These are phyloP conservation scores for Fusarium sp. DNA, from an alignment of 2,329 filamentous ascomycete species.

Conservation along the genomic window DNA sequence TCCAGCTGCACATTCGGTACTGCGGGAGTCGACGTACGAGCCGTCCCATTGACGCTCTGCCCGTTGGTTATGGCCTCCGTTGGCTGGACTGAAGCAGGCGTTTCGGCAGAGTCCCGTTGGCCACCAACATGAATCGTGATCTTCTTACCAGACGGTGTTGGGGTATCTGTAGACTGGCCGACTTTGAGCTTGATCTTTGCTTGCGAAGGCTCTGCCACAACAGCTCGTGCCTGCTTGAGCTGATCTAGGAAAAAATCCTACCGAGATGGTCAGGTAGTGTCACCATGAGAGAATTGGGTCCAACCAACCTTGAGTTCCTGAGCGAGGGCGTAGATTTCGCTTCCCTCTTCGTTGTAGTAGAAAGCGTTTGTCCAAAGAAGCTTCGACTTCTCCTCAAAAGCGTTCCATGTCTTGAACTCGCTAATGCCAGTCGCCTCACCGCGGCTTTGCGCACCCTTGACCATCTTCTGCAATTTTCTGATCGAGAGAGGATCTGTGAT, in stretches of 20 bases:
- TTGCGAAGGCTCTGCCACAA: conserved; percentile 77
- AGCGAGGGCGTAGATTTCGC: conserved; percentile 82
- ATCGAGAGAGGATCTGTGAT: conserved; percentile 86
- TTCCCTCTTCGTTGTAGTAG: conserved; percentile 92
- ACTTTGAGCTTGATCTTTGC: conserved; percentile 87
- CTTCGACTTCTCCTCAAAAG: conserved; percentile 83
- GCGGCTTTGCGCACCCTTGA: conserved; percentile 78
- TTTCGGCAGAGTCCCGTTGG: conserved; percentile 65
- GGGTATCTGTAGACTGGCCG: conserved; percentile 58
- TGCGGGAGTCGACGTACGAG: conserved; percentile 35
- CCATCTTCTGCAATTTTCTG: conserved; percentile 79
- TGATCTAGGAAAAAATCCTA: conserved; percentile 77
- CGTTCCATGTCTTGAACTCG: conserved; percentile 84
- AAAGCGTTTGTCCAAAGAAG: conserved; percentile 90
- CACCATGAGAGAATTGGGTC: neutral
- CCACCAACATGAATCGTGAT: conserved; percentile 79
- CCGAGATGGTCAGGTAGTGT: conserved; percentile 20
- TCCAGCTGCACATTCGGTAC: conserved; percentile 46
- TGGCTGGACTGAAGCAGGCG: conserved; percentile 55
- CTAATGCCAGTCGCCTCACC: conserved; percentile 71
- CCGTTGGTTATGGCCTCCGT: conserved; percentile 39
- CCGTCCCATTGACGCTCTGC: conserved; percentile 35
- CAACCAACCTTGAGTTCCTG: conserved; percentile 78
- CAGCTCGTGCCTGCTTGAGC: conserved; percentile 77
- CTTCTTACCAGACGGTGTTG: conserved; percentile 65